Conservation (phyloP, 148 eudicot species). For the Spergularia bocconei region DNA sequence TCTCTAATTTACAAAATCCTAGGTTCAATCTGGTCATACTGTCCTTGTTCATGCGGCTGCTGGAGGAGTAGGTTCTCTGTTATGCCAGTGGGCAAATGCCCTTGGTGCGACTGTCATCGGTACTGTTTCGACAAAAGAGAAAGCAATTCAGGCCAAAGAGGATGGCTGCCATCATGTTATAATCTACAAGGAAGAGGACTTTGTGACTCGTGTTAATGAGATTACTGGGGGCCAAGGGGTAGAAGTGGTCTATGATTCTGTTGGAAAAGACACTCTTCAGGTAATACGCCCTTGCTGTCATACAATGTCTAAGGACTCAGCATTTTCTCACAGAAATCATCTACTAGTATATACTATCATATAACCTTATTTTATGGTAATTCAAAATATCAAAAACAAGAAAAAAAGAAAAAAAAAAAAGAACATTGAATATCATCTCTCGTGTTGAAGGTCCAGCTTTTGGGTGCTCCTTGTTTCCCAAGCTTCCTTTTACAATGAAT, state of each 20-base stretch:
- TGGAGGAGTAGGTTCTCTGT: conserved; percentile 77
- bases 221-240: conserved; percentile 82
- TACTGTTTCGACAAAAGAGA: conserved; percentile 76
- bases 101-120: conserved; percentile 87
- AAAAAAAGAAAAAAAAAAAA: not conserved
- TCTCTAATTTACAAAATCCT: conserved; percentile 21
- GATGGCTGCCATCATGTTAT: conserved; percentile 89
- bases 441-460: too few species aligned
- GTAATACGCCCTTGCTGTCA: conserved; percentile 27
- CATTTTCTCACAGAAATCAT: not conserved
- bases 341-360: too few species aligned
- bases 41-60: conserved; percentile 83
- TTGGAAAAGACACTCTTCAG: conserved; percentile 87
- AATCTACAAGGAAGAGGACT: conserved; percentile 68
- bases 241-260: conserved; percentile 85
- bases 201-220: conserved; percentile 66
- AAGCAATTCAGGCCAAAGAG: conserved; percentile 75
- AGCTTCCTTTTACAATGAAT: too few species aligned
- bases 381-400: too few species aligned
- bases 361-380: not conserved
- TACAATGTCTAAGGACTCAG: not conserved
- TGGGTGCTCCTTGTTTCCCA: not conserved
- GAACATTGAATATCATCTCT: not conserved
- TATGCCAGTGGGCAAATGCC: conserved; percentile 89
- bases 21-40: conserved; percentile 85